phyloP scores from a whole-genome alignment of 192 early-diverging fungal species.

The Linnemannia zychae region DNA sequence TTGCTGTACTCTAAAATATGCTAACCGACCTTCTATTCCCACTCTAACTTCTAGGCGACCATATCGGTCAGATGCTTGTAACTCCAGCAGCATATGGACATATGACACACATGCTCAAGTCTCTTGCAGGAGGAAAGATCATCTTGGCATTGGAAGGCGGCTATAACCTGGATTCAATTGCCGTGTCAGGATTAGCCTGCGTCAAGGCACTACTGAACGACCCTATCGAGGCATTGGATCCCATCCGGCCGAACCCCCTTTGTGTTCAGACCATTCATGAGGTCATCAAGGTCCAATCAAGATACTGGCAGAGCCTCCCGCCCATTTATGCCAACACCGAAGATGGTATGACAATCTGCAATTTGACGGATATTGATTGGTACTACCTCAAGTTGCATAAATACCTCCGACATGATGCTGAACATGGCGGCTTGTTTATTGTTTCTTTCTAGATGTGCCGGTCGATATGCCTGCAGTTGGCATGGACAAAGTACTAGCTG shows the following conservation, averaged over 20 bases:
- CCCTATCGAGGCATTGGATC: conserved; percentile 54
- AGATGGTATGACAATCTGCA: conserved; percentile 43
- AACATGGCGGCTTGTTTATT: neutral
- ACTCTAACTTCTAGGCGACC: conserved; percentile 66
- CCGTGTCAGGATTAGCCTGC: conserved; percentile 83
- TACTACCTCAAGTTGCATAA: neutral
- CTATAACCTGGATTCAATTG: conserved; percentile 83
- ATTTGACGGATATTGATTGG: neutral
- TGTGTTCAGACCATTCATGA: conserved; percentile 63
- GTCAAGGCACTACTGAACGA: conserved; percentile 79
- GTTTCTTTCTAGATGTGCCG: conserved; percentile 13
- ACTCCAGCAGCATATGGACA: conserved; percentile 86
- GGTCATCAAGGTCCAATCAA: conserved; percentile 61
- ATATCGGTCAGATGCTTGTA: conserved; percentile 87
- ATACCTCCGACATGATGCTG: too few relatives aligned
- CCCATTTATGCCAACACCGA: conserved; percentile 41
- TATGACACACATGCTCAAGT: conserved; percentile 87
- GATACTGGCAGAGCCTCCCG: conserved; percentile 63
- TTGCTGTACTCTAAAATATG: neutral
- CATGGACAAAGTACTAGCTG: conserved; percentile 16
- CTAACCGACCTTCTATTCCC: neutral
- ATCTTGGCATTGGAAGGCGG: conserved; percentile 93
- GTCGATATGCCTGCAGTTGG: neutral
- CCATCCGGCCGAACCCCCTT: conserved; percentile 54
- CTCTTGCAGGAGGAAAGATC: conserved; percentile 79